Conservation (phyloP, 768 basidiomycete species). For the Trametes coccinea region DNA sequence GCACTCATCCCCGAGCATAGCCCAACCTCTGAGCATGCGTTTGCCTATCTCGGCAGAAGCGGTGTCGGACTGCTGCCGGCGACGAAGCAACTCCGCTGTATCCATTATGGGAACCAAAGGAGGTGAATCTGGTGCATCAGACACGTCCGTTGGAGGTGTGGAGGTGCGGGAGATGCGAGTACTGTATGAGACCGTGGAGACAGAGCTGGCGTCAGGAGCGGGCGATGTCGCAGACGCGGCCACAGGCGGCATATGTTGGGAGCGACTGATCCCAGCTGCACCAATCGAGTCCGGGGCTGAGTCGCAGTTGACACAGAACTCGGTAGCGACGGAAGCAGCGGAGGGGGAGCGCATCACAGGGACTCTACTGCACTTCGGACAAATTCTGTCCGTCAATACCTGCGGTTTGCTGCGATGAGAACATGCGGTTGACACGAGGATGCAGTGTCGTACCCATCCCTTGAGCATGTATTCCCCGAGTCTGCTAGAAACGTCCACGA, state of each 20-base stretch:
- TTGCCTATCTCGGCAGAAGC: conserved; percentile 82
- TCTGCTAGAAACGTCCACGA: conserved; percentile 57
- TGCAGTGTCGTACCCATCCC: conserved; percentile 60
- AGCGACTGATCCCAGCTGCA: background rate
- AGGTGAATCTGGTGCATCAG: conserved; percentile 59
- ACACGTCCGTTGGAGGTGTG: conserved; percentile 78
- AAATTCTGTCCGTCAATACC: conserved; percentile 68
- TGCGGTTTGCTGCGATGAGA: conserved; percentile 27
- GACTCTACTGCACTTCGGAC: conserved; percentile 58
- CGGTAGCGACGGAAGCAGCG: conserved; percentile 36
- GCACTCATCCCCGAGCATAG: conserved; percentile 89
- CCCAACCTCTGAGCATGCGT: conserved; percentile 78
- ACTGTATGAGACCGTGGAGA: conserved; percentile 45
- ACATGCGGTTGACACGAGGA: background rate
- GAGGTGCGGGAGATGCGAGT: conserved; percentile 54
- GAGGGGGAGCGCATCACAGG: conserved; percentile 76
- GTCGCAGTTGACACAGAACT: conserved; percentile 69
- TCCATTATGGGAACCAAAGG: conserved; percentile 65
- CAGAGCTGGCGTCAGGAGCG: conserved; percentile 1
- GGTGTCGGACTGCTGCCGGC: conserved; percentile 78
- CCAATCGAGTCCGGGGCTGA: conserved; percentile 6
- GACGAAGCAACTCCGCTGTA: conserved; percentile 61
- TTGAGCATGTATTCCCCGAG: conserved; percentile 74
- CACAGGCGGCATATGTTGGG: background rate
- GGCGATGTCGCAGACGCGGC: background rate